A percentile compares a stretch with the other conserved stretches of the same genome.
Evolutionary conservation across 2,329 filamentous ascomycete genomes (phyloP).

Genomic region (Clonostachys rosea): DNA sequence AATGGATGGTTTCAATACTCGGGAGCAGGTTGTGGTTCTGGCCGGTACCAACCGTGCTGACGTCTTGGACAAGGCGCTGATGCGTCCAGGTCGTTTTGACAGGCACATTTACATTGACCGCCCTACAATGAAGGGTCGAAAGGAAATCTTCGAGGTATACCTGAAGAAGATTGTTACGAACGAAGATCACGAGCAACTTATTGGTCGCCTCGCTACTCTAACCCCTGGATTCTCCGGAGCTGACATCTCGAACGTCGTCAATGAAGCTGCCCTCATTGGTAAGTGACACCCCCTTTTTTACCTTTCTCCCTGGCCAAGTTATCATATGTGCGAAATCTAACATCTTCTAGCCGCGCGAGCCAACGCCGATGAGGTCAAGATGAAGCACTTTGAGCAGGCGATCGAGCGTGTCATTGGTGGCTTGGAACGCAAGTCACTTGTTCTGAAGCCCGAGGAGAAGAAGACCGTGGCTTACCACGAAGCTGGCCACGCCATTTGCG

Average conservation of each 20-base stretch:
- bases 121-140: slow-evolving; percentile 93
- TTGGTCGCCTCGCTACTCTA: slow-evolving; percentile 83
- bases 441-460: slow-evolving; percentile 91
- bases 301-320: slow-evolving; percentile 17
- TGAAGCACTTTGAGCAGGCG: slow-evolving; percentile 93
- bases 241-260: slow-evolving; percentile 97
- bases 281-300: slow-evolving; percentile 25
- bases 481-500: slow-evolving; percentile 95
- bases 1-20: slow-evolving; percentile 99
- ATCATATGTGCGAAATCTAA: slow-evolving; percentile 7
- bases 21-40: slow-evolving; percentile 92
- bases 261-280: slow-evolving; percentile 96
- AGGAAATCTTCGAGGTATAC: slow-evolving; percentile 95
- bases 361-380: slow-evolving; percentile 74
- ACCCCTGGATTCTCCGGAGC: slow-evolving; percentile 97
- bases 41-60: slow-evolving; percentile 96
- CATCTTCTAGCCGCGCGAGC: slow-evolving; percentile 66
- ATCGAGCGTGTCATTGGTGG: slow-evolving; percentile 97
- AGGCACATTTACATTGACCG: slow-evolving; percentile 92
- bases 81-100: slow-evolving; percentile 96
- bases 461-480: slow-evolving; percentile 96
- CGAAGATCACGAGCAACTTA: slow-evolving; percentile 82
- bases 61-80: slow-evolving; percentile 88
- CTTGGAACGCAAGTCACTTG: slow-evolving; percentile 93
- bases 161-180: slow-evolving; percentile 90